Base-by-base conservation (phyloP, 805 yeast species). In the Ogataea thermomethanolica region DNA sequence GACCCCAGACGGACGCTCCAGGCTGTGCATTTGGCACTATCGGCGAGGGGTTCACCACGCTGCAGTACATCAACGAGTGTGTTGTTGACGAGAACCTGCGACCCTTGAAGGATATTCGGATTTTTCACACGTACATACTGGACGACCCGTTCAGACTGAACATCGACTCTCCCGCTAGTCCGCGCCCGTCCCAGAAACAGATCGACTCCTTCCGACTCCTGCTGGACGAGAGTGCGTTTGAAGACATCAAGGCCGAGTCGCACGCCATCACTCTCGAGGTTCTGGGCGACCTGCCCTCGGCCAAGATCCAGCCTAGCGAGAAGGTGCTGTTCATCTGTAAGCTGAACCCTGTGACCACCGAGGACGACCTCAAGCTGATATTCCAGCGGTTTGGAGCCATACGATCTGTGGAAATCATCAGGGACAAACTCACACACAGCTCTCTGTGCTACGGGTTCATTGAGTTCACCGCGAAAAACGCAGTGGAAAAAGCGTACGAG, bases 391-490 rank as follows among this genome's bases (percentile, higher is more conserved):
- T 80, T 61, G 89, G 89, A 1, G 47, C 58, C 5, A 73, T 81
- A 13, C 43, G 50, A 1, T 67, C 75, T 2, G 72, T 79, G 43
- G 79, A 79, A 37, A 61, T 81, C 11, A 66, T 81, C 10, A 56
- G 64, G 28, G 83, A 78, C 46, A 61, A 61, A 22, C 57, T 51
- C 4, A 69, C 79, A 0, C 72, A 75, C 0, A 69, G 69, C 11
- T 74, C 80, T 2, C 51, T 78, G 27, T 71, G 76, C 37, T 82
- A 81, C 52, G 90, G 80, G 3, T 82, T 82, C 46, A 73, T 82
- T 23, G 84, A 80, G 50, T 81, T 64, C 53, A 68, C 64, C 15
- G 54, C 60, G 1, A 65, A 65, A 43, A 60, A 64, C 29, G 67
- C 69, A 26, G 81, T 84, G 35, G 87, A 82, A 46, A 47, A 52